Evolutionary conservation across 192 early-diverging fungal species (phyloP).

Genomic region (Gaertneriomyces sp.): DNA sequence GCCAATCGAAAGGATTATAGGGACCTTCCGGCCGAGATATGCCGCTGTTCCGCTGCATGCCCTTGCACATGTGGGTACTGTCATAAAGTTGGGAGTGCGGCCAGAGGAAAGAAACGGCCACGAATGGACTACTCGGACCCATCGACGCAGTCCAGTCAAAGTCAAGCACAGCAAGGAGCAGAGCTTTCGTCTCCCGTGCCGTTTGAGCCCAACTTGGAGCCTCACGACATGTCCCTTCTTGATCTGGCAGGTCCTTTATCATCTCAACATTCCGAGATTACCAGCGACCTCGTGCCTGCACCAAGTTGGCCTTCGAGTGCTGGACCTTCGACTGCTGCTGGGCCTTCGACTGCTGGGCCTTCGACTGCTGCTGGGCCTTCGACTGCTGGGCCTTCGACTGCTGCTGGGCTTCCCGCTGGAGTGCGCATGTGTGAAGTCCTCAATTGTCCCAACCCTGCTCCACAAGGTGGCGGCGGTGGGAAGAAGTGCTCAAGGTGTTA

Average conservation of each 20-base stretch:
- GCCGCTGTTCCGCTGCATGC: neutral
- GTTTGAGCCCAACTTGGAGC: neutral
- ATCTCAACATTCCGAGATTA: too few species aligned
- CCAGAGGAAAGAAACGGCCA: neutral
- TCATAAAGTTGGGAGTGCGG: neutral
- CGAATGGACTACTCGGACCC: neutral
- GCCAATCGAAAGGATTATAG: neutral
- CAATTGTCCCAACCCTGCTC: too few species aligned
- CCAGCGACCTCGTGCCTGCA: neutral
- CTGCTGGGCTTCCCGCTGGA: neutral
- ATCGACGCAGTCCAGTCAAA: neutral
- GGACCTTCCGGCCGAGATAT: neutral
- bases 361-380: too few species aligned
- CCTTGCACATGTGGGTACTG: slow-evolving; percentile 4
- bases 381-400: neutral
- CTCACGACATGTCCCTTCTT: neutral
- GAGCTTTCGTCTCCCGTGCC: neutral
- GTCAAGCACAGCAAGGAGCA: neutral
- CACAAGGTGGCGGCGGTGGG: neutral
- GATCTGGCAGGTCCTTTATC: neutral
- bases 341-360: neutral
- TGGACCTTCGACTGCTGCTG: neutral
- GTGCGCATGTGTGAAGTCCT: too few species aligned
- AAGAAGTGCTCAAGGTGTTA: neutral
- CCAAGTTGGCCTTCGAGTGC: neutral